Conservation (phyloP, 345 rosid species). For the Salix exigua region DNA sequence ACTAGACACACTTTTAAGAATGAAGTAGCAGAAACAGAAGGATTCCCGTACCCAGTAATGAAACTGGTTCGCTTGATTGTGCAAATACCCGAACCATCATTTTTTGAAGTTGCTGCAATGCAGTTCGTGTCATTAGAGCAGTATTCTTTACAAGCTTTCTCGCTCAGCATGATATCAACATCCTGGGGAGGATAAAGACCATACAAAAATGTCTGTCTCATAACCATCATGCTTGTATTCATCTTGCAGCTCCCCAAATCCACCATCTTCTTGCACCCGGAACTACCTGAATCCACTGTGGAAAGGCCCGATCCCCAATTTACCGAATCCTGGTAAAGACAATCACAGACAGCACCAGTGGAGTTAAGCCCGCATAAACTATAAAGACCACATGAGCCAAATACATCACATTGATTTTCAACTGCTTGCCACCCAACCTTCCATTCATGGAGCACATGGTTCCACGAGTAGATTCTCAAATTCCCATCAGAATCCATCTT, state of each 20-base stretch:
- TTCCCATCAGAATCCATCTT: conserved; percentile 41
- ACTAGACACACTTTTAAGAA: conserved; percentile 35
- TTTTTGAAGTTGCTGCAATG: conserved; percentile 32
- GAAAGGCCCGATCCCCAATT: conserved; percentile 16
- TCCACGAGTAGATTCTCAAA: conserved; percentile 38
- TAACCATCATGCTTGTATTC: conserved; percentile 27
- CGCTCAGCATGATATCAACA: conserved; percentile 29
- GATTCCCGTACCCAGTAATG: conserved; percentile 30
- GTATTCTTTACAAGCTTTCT: conserved; percentile 33
- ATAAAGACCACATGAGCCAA: conserved; percentile 42
- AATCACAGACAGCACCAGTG: conserved; percentile 28
- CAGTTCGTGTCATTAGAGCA: conserved; percentile 34
- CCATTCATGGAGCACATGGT: conserved; percentile 18
- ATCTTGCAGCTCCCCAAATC: conserved; percentile 34
- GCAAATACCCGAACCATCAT: conserved; percentile 38
- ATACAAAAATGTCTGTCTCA: conserved; percentile 28
- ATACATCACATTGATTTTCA: conserved; percentile 38
- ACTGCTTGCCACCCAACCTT: conserved; percentile 40
- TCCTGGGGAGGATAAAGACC: conserved; percentile 36
- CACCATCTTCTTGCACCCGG: conserved; percentile 30
- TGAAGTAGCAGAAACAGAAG: conserved; percentile 25
- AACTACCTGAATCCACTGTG: conserved; percentile 16
- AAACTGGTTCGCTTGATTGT: conserved; percentile 31
- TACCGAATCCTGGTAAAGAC: conserved; percentile 18
- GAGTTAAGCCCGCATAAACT: conserved; percentile 31